These are phyloP conservation scores for Magnaporthales sp. DNA, from an alignment of 2,329 filamentous ascomycete species.

Conservation along the genomic window DNA sequence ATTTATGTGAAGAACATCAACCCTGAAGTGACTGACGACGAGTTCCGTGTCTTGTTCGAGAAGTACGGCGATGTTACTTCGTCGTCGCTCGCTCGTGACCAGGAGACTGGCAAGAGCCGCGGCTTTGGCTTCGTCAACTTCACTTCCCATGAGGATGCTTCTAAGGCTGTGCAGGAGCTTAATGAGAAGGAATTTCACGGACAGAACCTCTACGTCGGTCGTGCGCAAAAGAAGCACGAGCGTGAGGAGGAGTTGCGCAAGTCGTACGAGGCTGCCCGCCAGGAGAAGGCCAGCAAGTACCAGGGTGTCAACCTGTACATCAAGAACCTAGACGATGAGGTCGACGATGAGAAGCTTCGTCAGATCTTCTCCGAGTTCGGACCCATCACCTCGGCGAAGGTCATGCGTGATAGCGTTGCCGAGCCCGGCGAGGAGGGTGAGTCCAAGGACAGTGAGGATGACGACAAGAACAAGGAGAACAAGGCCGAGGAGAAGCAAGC, in stretches of 20 bases:
- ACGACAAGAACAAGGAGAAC: constrained; percentile 38
- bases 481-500: constrained; percentile 32
- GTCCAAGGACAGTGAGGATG: constrained; percentile 39
- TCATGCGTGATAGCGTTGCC: constrained; percentile 78
- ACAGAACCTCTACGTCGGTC: constrained; percentile 94
- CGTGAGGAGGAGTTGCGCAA: constrained; percentile 98
- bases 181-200: constrained; percentile 88
- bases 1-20: constrained; percentile 99
- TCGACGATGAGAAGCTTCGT: constrained; percentile 96
- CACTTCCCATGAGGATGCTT: constrained; percentile 79
- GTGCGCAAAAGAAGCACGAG: constrained; percentile 99
- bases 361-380: constrained; percentile 87
- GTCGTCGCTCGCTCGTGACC: constrained; percentile 82
- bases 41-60: constrained; percentile 91
- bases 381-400: constrained; percentile 96
- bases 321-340: constrained; percentile 95
- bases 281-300: constrained; percentile 99
- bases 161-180: constrained; percentile 80
- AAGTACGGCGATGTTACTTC: constrained; percentile 91
- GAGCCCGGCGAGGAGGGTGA: constrained; percentile 50
- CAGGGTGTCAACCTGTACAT: constrained; percentile 99
- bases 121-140: constrained; percentile 97
- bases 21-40: constrained; percentile 75
- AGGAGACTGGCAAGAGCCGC: constrained; percentile 79
- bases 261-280: constrained; percentile 94